Evolutionary conservation across 2,329 filamentous ascomycete genomes (phyloP).

Genomic region (Leptographium radiaticola): DNA sequence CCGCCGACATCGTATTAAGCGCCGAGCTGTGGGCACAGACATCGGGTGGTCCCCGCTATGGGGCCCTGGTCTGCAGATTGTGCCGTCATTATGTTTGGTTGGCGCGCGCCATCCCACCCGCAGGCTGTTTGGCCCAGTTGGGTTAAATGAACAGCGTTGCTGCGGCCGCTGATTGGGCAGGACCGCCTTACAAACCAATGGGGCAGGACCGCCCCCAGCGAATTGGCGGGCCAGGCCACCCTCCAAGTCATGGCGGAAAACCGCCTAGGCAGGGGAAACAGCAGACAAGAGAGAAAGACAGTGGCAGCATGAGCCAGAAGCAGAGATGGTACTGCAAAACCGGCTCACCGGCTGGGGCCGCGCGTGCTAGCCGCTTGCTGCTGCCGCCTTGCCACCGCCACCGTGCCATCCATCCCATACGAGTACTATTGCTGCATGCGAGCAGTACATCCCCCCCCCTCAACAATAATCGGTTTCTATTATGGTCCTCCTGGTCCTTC

Average conservation of each 20-base stretch:
- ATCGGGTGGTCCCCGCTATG: constrained; percentile 8
- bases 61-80: constrained; percentile 8
- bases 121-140: constrained; percentile 9
- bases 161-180: constrained; percentile 20
- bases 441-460: neutral
- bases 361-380: constrained; percentile 10
- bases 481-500: neutral
- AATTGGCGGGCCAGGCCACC: neutral
- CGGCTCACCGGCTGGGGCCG: neutral
- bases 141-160: constrained; percentile 22
- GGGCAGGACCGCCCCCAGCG: neutral
- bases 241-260: neutral
- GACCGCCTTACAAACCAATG: neutral
- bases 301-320: neutral
- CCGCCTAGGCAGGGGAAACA: neutral
- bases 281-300: neutral
- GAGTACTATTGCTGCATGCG: neutral
- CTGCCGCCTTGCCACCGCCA: neutral
- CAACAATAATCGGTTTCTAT: neutral
- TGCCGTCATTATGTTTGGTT: constrained; percentile 12
- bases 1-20: constrained; percentile 11
- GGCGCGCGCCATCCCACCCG: constrained; percentile 27
- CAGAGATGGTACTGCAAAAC: neutral
- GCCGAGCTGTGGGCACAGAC: constrained; percentile 8
- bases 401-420: neutral